Evolutionary conservation across 2,329 filamentous ascomycete species (phyloP).

Genomic region (Fusarium xylarioides): DNA sequence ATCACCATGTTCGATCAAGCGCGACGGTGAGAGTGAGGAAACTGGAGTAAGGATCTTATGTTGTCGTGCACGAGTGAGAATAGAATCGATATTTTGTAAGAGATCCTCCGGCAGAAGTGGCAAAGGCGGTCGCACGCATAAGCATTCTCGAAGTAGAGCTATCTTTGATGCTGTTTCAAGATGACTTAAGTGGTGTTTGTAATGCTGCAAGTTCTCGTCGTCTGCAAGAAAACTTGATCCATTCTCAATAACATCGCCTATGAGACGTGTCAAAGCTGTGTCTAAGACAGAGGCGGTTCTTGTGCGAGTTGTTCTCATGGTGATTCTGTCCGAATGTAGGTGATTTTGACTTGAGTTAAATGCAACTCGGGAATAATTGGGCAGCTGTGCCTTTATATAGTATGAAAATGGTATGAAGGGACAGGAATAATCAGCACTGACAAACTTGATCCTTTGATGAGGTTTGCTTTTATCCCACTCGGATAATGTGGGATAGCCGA

Average conservation of each 20-base stretch:
- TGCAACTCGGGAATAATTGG: fast-evolving
- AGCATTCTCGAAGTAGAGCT: constrained; percentile 6
- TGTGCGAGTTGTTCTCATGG: background rate
- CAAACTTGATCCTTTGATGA: background rate
- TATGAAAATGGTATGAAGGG: fast-evolving
- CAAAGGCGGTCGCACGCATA: constrained; percentile 27
- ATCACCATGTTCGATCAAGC: background rate
- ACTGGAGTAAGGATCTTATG: constrained; percentile 8
- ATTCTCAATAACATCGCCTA: constrained; percentile 8
- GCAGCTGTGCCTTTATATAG: fast-evolving
- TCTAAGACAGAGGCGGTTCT: background rate
- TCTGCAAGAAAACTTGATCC: background rate
- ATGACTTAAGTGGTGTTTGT: constrained; percentile 18
- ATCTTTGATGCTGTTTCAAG: constrained; percentile 28
- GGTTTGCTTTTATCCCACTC: constrained; percentile 11
- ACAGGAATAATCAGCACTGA: background rate
- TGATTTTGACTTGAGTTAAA: background rate
- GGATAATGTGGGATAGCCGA: constrained; percentile 9
- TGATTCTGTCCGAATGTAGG: fast-evolving
- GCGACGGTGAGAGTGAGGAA: background rate
- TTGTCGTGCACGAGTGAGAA: too few relatives aligned
- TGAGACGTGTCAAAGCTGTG: background rate
- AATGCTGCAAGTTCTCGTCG: constrained; percentile 3
- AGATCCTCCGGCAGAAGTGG: constrained; percentile 9
- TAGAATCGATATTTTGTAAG: constrained; percentile 3